A percentile compares a stretch with the other conserved stretches of the same genome.
Evolutionary conservation across 2,329 filamentous ascomycete species (phyloP).

Genomic region (Corniculantispora saksenae): DNA sequence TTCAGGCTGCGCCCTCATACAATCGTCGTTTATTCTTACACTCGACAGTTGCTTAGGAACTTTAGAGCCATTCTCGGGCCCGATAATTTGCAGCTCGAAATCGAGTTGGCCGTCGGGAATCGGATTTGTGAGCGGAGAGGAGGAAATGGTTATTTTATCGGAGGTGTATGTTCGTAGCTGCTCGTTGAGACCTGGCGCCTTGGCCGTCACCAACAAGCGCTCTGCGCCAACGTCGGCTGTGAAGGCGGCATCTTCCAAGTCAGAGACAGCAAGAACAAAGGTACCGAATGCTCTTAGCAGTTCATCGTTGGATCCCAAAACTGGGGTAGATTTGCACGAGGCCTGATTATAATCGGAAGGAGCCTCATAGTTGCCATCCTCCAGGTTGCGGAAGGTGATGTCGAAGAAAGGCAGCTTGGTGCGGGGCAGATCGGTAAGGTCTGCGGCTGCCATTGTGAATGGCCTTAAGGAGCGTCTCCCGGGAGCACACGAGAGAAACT

Average conservation of each 20-base stretch:
- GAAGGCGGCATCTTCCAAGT: conserved; percentile 14
- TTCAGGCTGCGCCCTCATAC: background rate
- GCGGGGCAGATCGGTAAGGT: background rate
- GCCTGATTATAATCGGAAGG: conserved; percentile 16
- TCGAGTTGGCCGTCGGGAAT: conserved; percentile 5
- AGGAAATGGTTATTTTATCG: background rate
- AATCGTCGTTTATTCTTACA: conserved; percentile 11
- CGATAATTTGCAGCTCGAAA: conserved; percentile 14
- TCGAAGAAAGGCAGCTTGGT: conserved; percentile 20
- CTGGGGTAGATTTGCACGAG: background rate
- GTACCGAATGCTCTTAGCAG: conserved; percentile 11
- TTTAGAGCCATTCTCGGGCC: background rate
- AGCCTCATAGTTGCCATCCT: conserved; percentile 8
- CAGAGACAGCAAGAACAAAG: conserved; percentile 13
- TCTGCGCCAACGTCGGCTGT: conserved; percentile 15
- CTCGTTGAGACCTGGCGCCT: conserved; percentile 11
- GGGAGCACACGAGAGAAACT: background rate
- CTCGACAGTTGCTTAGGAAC: conserved; percentile 14
- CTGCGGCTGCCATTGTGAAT: background rate
- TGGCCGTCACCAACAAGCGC: conserved; percentile 15
- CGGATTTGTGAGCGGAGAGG: background rate
- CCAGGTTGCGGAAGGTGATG: conserved; percentile 10
- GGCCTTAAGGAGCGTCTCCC: too few species aligned
- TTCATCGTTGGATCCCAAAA: conserved; percentile 3
- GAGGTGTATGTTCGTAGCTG: background rate